Evolutionary conservation across 2,329 filamentous ascomycete species (phyloP).

Genomic region (Cytospora leucostoma): DNA sequence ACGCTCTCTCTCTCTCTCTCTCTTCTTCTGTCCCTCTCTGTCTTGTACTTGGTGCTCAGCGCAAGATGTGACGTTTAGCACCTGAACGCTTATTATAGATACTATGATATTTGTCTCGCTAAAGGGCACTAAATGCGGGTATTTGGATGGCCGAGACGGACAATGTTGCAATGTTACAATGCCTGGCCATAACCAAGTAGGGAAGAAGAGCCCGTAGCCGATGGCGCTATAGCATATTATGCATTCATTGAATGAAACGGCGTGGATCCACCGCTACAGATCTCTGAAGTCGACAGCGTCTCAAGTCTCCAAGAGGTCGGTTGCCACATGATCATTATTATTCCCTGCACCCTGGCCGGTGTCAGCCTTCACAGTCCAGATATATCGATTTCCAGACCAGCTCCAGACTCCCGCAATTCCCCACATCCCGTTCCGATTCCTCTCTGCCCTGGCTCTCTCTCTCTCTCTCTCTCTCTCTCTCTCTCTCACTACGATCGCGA

Average conservation of each 20-base stretch:
- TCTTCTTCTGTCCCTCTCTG: not conserved
- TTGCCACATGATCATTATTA: no score
- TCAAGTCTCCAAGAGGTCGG: no score
- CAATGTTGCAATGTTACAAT: no score
- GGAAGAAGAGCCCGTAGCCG: no score
- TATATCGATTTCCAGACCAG: not conserved
- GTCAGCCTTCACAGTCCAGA: not conserved
- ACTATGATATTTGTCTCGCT: no score
- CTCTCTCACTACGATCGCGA: not conserved
- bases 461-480: no score
- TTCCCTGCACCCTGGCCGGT: not conserved
- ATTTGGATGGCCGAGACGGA: no score
- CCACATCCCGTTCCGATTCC: not conserved
- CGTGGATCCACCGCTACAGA: constrained; percentile 3
- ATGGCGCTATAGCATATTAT: constrained; percentile 12
- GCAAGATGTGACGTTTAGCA: not conserved
- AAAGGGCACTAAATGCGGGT: no score
- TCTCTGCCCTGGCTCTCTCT: not conserved
- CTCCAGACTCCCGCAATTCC: not conserved
- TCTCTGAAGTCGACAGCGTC: no score
- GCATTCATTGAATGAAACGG: constrained; percentile 9
- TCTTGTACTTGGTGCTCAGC: not conserved
- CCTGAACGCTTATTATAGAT: not conserved
- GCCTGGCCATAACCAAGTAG: no score
- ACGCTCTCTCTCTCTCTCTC: not conserved